Evolutionary conservation across 108 stramenopile genomes (phyloP).

Genomic region (Stephanodiscus minutulus): DNA sequence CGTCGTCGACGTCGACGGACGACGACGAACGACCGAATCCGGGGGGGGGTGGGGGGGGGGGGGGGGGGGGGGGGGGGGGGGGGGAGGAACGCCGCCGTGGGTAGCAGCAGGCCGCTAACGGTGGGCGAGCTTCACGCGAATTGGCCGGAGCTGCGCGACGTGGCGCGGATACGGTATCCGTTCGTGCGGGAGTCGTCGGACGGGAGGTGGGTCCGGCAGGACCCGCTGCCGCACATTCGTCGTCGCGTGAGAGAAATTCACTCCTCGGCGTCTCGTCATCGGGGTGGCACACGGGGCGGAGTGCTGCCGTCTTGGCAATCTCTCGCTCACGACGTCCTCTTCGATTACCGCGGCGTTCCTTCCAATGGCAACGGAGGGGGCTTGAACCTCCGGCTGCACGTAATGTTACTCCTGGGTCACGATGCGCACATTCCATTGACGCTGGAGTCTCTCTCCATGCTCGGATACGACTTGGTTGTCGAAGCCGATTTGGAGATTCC

Average conservation of each 20-base stretch:
- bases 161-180: conserved; percentile 34
- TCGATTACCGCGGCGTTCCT: conserved; percentile 3
- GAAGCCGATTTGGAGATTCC: conserved; percentile 8
- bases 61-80: not conserved
- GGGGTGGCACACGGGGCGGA: not conserved
- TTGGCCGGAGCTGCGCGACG: conserved; percentile 50
- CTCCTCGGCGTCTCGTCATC: not conserved
- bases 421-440: conserved; percentile 24
- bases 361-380: conserved; percentile 2
- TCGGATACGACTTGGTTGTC: conserved; percentile 24
- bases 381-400: not conserved
- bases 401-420: conserved; percentile 33
- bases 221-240: conserved; percentile 40
- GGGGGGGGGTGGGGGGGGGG: not conserved
- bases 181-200: conserved; percentile 14
- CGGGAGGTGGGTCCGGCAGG: conserved; percentile 4
- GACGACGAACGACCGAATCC: no score
- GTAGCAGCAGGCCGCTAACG: conserved; percentile 61
- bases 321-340: conserved; percentile 30
- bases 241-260: conserved; percentile 11
- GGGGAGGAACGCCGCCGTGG: conserved; percentile 1
- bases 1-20: conserved; percentile 15
- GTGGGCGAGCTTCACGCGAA: conserved; percentile 72
- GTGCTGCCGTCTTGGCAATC: conserved; percentile 20
- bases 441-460: conserved; percentile 20